Evolutionary conservation across 2,329 filamentous ascomycete genomes (phyloP), one percentile per base, ranked within the genome.

Genomic region (Cryphonectria japonica): DNA sequence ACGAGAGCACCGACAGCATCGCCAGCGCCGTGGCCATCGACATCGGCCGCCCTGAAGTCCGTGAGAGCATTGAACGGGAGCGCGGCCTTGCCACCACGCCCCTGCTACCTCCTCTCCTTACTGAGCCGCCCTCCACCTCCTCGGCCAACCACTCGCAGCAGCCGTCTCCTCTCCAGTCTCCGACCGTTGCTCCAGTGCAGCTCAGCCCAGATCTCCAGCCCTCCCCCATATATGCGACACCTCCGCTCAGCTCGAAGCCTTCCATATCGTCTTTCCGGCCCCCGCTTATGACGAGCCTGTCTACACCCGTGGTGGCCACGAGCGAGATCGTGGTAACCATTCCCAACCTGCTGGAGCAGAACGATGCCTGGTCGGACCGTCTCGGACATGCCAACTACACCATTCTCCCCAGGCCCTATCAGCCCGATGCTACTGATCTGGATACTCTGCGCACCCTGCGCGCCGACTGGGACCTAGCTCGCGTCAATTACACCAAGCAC

Each of bases 301-400:
- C 61, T 84, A 88, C 1, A 91, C 90, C 2, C 87, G 92, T 75
- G 85, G 86, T 71, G 81, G 85, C 54, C 77, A 78, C 19, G 75
- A 75, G 61, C 78, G 76, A 63, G 78, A 78, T 79, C 77, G 79
- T 86, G 81, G 75, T 82, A 79, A 75, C 87, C 80, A 88, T 92
- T 22, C 88, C 90, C 4, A 86, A 88, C 5, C 89, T 94, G 73
- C 83, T 91, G 43, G 89, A 92, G 69, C 88, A 90, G 7, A 86
- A 90, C 66, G 94, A 97, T 78, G 89, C 91, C 75, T 98, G 95
- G 95, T 92, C 93, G 0, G 89, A 92, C 77, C 90, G 89, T 70
- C 88, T 98, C 19, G 95, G 95, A 39, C 95, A 98, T 79, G 95
- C 95, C 74, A 97, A 98, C 83, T 98, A 97, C 79, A 95, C 89